A percentile compares a stretch with the other conserved stretches of the same genome.
Evolutionary conservation across 345 rosid species (phyloP).

Genomic region (Hibiscus tridactylites): DNA sequence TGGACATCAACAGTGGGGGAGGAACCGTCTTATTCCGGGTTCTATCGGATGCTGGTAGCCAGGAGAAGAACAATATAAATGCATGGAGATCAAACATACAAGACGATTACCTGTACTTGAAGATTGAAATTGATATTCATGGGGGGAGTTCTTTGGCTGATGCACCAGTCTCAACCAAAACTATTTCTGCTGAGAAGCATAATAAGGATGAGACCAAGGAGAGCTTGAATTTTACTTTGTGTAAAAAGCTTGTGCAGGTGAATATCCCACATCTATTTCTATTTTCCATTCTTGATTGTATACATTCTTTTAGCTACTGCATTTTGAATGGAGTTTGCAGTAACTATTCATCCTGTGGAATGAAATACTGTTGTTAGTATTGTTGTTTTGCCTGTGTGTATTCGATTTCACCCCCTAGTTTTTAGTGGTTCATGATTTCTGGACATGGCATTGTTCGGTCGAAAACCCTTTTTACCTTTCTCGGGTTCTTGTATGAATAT

Average conservation of each 20-base stretch:
- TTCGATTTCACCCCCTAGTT: not conserved
- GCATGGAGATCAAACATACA: slow-evolving; percentile 43
- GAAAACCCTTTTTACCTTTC: too few species aligned
- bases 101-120: slow-evolving; percentile 43
- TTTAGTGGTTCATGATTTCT: not conserved
- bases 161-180: slow-evolving; percentile 25
- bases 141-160: slow-evolving; percentile 36
- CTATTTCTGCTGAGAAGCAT: slow-evolving; percentile 28
- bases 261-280: slow-evolving; percentile 11
- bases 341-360: not conserved
- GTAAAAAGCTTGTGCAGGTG: slow-evolving; percentile 93
- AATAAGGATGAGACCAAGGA: slow-evolving; percentile 48
- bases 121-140: slow-evolving; percentile 62
- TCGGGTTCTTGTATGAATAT: not conserved
- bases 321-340: not conserved
- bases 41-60: slow-evolving; percentile 32
- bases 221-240: slow-evolving; percentile 68
- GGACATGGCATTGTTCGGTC: not conserved
- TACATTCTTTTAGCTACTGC: not conserved
- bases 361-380: not conserved
- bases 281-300: not conserved
- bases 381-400: not conserved
- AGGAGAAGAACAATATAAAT: slow-evolving; percentile 42
- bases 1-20: slow-evolving; percentile 50
- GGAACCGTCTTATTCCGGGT: slow-evolving; percentile 55